These are phyloP conservation scores for Tricholoma matsutake DNA, from an alignment of 768 basidiomycete genomes.

Conservation along the genomic window DNA sequence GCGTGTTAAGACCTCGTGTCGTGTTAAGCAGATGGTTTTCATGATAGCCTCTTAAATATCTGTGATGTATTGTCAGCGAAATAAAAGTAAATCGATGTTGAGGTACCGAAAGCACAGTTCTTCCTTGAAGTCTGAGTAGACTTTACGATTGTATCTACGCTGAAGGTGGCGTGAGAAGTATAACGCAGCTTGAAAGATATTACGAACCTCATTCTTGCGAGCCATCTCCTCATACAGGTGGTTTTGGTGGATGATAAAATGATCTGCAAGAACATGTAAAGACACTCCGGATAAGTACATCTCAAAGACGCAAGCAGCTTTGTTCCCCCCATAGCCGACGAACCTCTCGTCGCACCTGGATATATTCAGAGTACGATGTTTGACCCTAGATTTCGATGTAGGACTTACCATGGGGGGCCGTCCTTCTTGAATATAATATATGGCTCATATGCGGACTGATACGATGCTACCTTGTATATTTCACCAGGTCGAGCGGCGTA, in stretches of 20 bases:
- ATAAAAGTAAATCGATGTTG: not conserved
- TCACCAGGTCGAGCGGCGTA: constrained; percentile 58
- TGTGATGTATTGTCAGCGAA: constrained; percentile 20
- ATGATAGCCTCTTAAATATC: constrained; percentile 63
- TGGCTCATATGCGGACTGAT: constrained; percentile 86
- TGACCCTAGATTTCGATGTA: not conserved
- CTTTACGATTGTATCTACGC: constrained; percentile 73
- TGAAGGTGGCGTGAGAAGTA: constrained; percentile 22
- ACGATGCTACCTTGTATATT: constrained; percentile 71
- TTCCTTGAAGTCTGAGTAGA: constrained; percentile 77
- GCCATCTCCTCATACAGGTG: constrained; percentile 78
- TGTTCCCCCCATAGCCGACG: constrained; percentile 89
- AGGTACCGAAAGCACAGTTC: constrained; percentile 65
- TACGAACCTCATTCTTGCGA: constrained; percentile 63
- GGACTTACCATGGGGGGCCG: constrained; percentile 65
- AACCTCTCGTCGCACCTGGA: constrained; percentile 88
- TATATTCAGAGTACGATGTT: not conserved
- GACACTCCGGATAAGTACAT: constrained; percentile 86
- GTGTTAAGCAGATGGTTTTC: constrained; percentile 49
- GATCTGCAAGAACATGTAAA: constrained; percentile 81
- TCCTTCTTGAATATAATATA: constrained; percentile 82
- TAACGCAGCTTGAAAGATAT: constrained; percentile 1
- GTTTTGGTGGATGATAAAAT: constrained; percentile 87
- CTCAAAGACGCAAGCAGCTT: constrained; percentile 89
- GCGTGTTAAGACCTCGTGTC: constrained; percentile 48